These are phyloP conservation scores for Talaromyces adpressus DNA, from an alignment of 495 filamentous ascomycete genomes.

Conservation along the genomic window DNA sequence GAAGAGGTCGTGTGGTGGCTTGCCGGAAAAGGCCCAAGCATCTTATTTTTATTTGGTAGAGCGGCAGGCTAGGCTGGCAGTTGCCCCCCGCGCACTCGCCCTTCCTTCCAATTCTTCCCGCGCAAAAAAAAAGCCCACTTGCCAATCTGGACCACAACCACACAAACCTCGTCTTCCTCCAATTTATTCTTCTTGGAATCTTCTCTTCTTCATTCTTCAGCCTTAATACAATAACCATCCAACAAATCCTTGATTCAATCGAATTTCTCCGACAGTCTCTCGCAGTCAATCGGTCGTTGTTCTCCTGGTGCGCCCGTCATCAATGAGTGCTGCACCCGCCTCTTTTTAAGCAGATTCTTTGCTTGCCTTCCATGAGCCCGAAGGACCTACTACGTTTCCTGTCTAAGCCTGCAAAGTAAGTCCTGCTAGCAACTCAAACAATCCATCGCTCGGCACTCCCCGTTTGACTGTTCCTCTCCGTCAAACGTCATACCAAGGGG, in stretches of 20 bases:
- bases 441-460: slow-evolving; percentile 2
- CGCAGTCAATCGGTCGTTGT: not conserved
- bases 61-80: too few species aligned
- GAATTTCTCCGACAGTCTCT: not conserved
- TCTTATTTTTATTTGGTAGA: not conserved
- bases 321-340: slow-evolving; percentile 22
- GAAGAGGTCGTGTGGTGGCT: slow-evolving; percentile 1
- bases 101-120: not conserved
- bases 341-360: slow-evolving; percentile 27
- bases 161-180: not conserved
- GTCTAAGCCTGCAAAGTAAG: slow-evolving; percentile 93
- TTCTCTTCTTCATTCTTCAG: not conserved
- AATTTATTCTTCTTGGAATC: not conserved
- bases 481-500: slow-evolving; percentile 1
- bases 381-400: slow-evolving; percentile 90
- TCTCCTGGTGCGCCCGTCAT: slow-evolving; percentile 12
- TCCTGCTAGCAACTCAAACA: slow-evolving; percentile 8
- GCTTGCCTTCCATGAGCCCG: slow-evolving; percentile 73
- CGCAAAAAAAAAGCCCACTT: not conserved
- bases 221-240: not conserved
- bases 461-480: slow-evolving; percentile 9
- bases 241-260: not conserved
- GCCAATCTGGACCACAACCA: not conserved
- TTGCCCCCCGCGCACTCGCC: not conserved
- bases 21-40: slow-evolving; percentile 1